A percentile compares a stretch with the other conserved stretches of the same genome.
These are phyloP conservation scores for Ajuga chamaepitys DNA, from an alignment of 257 asterid genomes.

Conservation along the genomic window DNA sequence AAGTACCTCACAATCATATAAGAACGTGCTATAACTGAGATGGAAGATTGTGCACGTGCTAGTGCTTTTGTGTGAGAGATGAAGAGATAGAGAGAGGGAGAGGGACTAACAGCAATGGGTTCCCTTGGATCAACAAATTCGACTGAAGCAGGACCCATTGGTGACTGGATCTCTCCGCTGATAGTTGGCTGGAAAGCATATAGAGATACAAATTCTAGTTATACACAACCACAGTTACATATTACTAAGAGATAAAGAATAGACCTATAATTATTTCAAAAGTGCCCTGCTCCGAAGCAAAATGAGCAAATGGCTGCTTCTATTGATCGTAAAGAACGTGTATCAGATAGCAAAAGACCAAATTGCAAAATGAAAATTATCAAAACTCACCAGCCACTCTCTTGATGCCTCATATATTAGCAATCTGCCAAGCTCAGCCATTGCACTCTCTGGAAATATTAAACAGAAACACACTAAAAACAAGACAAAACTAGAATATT, in stretches of 20 bases:
- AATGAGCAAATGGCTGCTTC: too few relatives aligned
- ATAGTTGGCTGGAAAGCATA: constrained; percentile 62
- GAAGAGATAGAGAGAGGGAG: constrained; percentile 9
- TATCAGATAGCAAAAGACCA: not conserved
- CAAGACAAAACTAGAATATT: not conserved
- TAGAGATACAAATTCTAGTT: not conserved
- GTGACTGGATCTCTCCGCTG: constrained; percentile 85
- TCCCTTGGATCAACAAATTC: constrained; percentile 97
- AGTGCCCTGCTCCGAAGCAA: too few relatives aligned
- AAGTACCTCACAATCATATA: not conserved
- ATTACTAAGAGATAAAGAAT: too few relatives aligned
- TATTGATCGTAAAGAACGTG: too few relatives aligned
- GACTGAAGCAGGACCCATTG: constrained; percentile 78
- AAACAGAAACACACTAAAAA: not conserved
- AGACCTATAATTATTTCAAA: too few relatives aligned
- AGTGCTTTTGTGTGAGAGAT: too few relatives aligned
- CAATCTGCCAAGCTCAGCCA: constrained; percentile 99
- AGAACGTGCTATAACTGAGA: not conserved
- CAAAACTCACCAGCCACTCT: constrained; percentile 79
- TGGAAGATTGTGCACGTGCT: not conserved
- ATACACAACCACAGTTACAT: too few relatives aligned
- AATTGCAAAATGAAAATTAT: not conserved
- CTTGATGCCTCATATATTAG: constrained; percentile 91
- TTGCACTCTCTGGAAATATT: constrained; percentile 55
- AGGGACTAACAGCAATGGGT: constrained; percentile 72